Evolutionary conservation across 2,329 filamentous ascomycete genomes (phyloP), one percentile per base, ranked within the genome.

Genomic region (Niveomyces coronatus): DNA sequence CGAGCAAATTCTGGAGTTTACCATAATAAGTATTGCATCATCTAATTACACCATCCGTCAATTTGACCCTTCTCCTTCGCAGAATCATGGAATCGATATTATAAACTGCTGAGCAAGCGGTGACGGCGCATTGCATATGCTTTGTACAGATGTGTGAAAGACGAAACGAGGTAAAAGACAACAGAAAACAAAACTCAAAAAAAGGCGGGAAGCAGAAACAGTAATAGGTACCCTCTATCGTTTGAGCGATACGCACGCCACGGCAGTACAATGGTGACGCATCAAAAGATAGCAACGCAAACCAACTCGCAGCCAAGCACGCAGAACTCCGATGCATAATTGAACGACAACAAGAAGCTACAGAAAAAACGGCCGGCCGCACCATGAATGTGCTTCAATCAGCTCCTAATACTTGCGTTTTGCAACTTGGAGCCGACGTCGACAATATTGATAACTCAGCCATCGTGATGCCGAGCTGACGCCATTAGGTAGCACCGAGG

Each of bases 101-200:
- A 49, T 44, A 29, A 41, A 40, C 52, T 52, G 51, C 48, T 49
- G 35, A 28, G 35, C 36, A 35, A 40, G 37, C 39, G 35, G 39
- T 19, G 31, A 22, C 26, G 20, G 35, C 31, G 36, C 37, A 49
- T 52, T 53, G 52, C 50, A 52, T 53, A 55, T 60, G 57, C 53
- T 52, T 53, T 52, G 48, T 58, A 52, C 50, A 51, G 55, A 49
- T 46, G 36, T 32, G 15, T 18, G 29, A 32, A 18, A 41, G 23
- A 37, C n/a, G n/a, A n/a, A n/a, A n/a, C n/a, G n/a, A n/a, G n/a
- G n/a, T n/a, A n/a, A n/a, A n/a, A n/a, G n/a, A n/a, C n/a, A n/a
- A n/a, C n/a, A n/a, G n/a, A n/a, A n/a, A n/a, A n/a, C n/a, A n/a
- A n/a, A n/a, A n/a, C n/a, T n/a, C n/a, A 39, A 37, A 28, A 33